Base-by-base conservation (phyloP, 2,329 filamentous ascomycete species). In the Lachnellula cervina region DNA sequence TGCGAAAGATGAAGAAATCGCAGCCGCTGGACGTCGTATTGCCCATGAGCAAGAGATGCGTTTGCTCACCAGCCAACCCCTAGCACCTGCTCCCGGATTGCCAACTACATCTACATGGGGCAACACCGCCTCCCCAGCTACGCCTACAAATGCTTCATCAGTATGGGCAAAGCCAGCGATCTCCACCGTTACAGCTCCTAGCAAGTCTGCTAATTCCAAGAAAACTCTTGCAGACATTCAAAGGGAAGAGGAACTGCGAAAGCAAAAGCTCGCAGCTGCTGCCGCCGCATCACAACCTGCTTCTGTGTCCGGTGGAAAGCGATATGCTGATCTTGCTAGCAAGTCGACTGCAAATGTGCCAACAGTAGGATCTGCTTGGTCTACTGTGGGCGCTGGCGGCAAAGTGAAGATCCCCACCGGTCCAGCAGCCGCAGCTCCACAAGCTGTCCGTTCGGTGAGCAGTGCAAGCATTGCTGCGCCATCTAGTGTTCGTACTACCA, bases 221-320 rank as follows among this genome's bases (percentile, higher is more conserved):
- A 97, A 97, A 81, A 96, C 91, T 0, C 78, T 97, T 45, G 90
- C 91, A 23, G 93, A 97, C 64, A 97, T 99, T 57, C 94, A 97
- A 71, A 92, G 92, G 60, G 94, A 99, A 74, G 94, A 99, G 69
- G 94, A 97, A 69, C 80, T 81, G 17, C 86, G 89, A 62, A 99
- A 99, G 79, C 86, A 88, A 66, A 81, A 83, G 64, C 72, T 76
- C 23, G 75, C 77, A 11, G 73, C 78, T 21, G 70, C 76, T 17
- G 72, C 70, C 14, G 73, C 76, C 57, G 73, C 74, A 38, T 70
- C 74, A 11, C 72, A 73, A 32, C 63, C 71, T 34, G 67, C 74
- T 25, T 65, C 78, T 43, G 71, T 73, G 23, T 66, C 66, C 28
- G 73, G 74, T 59, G 88, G 89, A 40, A 97, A 97, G 77, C 88